Evolutionary conservation across 768 basidiomycete genomes (phyloP).

Genomic region (Lyophyllum decastes): DNA sequence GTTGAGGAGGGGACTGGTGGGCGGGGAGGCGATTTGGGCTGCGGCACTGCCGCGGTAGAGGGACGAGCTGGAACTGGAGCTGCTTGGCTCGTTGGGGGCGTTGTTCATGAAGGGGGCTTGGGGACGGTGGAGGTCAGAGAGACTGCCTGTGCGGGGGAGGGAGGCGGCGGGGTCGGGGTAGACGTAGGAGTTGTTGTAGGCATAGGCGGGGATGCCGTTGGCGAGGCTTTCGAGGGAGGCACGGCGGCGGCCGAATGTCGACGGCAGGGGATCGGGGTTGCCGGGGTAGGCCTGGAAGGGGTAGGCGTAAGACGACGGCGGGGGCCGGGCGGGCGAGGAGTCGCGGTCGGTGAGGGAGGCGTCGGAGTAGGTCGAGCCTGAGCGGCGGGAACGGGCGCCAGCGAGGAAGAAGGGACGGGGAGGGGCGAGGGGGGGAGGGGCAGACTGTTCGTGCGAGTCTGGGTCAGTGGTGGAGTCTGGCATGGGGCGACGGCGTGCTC

Average conservation of each 20-base stretch:
- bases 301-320: conserved; percentile 38
- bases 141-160: conserved; percentile 21
- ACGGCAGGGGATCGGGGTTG: conserved; percentile 61
- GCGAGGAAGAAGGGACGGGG: conserved; percentile 30
- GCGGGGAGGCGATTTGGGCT: conserved; percentile 26
- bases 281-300: conserved; percentile 68
- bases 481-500: background rate
- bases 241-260: conserved; percentile 39
- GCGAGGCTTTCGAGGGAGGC: conserved; percentile 45
- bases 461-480: background rate
- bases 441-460: background rate
- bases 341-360: background rate
- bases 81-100: conserved; percentile 49
- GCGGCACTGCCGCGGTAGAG: conserved; percentile 50
- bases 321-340: conserved; percentile 17
- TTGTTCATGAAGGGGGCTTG: background rate
- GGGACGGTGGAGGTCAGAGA: conserved; percentile 36
- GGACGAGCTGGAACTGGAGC: conserved; percentile 23
- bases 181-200: conserved; percentile 21
- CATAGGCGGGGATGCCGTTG: conserved; percentile 21
- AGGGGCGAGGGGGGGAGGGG: conserved; percentile 12
- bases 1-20: too few relatives aligned
- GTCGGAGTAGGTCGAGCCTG: conserved; percentile 17
- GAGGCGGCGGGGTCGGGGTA: conserved; percentile 13
- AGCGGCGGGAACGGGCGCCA: conserved; percentile 14